Percentiles rank a stretch among this genome's conserved stretches.
phyloP scores from a whole-genome alignment of 2,329 filamentous ascomycete genomes.

The Cladosporium velox region DNA sequence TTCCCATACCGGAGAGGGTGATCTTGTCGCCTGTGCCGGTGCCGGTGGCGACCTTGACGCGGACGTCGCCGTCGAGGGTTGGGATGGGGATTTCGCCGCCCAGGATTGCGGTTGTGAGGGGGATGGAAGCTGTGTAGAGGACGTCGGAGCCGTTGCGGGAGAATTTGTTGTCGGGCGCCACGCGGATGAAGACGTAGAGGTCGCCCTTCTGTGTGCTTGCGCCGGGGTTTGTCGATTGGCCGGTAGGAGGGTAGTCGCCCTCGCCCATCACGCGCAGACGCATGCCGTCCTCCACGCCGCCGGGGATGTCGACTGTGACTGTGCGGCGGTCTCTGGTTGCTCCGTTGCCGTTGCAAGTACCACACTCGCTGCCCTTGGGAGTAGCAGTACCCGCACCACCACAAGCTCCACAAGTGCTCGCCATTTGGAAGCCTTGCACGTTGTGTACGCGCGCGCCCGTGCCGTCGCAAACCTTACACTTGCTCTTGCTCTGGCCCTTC shows the following conservation, averaged over 20 bases:
- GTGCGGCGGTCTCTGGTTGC: slow-evolving; percentile 81
- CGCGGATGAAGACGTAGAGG: slow-evolving; percentile 85
- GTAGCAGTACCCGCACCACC: slow-evolving; percentile 75
- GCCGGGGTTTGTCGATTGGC: slow-evolving; percentile 64
- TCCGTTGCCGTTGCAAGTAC: slow-evolving; percentile 76
- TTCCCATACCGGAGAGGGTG: slow-evolving; percentile 86
- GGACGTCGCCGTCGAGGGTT: slow-evolving; percentile 86
- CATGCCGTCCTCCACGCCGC: slow-evolving; percentile 96
- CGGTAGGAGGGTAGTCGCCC: slow-evolving; percentile 82
- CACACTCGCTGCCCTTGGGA: slow-evolving; percentile 79
- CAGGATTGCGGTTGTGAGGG: slow-evolving; percentile 87
- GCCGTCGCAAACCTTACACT: slow-evolving; percentile 80
- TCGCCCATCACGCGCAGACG: slow-evolving; percentile 79
- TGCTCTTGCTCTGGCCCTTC: slow-evolving; percentile 68
- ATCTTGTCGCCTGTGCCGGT: slow-evolving; percentile 92
- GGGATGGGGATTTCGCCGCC: slow-evolving; percentile 89
- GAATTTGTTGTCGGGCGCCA: slow-evolving; percentile 89
- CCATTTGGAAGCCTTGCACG: slow-evolving; percentile 95
- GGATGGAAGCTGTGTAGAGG: slow-evolving; percentile 86
- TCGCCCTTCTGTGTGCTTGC: slow-evolving; percentile 75
- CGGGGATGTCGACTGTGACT: slow-evolving; percentile 87
- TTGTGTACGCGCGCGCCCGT: slow-evolving; percentile 85
- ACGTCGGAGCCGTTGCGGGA: slow-evolving; percentile 85
- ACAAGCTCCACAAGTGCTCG: slow-evolving; percentile 80
- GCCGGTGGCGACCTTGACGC: slow-evolving; percentile 86